Evolutionary conservation across 2,329 filamentous ascomycete genomes (phyloP).

Genomic region (Pseudogymnoascus sp.): DNA sequence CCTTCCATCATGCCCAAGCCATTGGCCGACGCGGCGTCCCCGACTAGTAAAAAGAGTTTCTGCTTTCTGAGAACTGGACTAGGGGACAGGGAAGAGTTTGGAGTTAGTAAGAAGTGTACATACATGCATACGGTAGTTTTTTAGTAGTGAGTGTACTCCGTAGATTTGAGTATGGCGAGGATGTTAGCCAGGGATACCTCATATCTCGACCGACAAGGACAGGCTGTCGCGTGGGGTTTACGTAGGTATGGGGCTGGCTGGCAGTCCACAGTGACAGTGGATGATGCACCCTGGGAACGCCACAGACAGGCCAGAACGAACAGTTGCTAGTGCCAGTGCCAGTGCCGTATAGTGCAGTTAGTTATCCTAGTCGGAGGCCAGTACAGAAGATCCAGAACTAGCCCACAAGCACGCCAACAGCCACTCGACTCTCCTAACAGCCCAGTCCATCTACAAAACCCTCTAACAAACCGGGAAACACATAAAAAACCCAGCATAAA

Average conservation of each 20-base stretch:
- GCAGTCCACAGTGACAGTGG: neutral
- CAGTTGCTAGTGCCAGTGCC: too few species aligned
- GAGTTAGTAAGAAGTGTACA: neutral
- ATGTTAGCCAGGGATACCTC: too few species aligned
- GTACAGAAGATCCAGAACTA: neutral
- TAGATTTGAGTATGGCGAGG: neutral
- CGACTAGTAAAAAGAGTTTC: neutral
- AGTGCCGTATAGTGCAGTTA: neutral
- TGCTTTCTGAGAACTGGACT: neutral
- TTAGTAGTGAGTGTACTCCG: too few species aligned
- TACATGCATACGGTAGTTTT: neutral
- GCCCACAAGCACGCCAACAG: neutral
- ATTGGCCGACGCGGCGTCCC: neutral
- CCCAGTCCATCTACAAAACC: neutral
- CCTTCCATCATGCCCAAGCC: neutral
- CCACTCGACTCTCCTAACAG: neutral
- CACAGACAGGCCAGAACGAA: neutral
- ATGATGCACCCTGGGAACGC: neutral
- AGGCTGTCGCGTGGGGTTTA: neutral
- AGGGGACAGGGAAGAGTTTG: neutral
- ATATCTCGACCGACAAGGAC: neutral
- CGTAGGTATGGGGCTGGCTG: neutral
- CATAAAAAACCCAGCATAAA: neutral
- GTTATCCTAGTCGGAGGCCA: neutral
- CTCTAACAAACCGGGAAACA: neutral